These are phyloP conservation scores for Chaetothyriales sp. DNA, from an alignment of 2,329 filamentous ascomycete genomes.

Conservation along the genomic window DNA sequence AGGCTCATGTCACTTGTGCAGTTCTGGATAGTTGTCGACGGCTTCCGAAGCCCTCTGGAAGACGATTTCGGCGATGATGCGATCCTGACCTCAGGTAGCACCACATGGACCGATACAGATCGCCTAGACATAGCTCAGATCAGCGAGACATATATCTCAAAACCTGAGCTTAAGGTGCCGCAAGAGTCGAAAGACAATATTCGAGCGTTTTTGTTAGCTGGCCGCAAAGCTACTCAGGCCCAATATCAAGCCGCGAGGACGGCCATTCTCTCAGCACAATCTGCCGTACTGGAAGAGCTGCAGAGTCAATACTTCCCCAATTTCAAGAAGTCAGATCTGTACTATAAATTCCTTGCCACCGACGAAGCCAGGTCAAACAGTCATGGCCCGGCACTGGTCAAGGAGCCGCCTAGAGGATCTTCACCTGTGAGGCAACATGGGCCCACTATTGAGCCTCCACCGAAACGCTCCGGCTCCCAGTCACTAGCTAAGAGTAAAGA, in stretches of 20 bases:
- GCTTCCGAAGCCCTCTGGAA: conserved; percentile 84
- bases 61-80: conserved; percentile 57
- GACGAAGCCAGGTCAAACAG: conserved; percentile 43
- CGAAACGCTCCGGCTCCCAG: conserved; percentile 31
- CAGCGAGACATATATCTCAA: conserved; percentile 73
- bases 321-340: conserved; percentile 87
- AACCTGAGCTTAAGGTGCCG: conserved; percentile 64
- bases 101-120: conserved; percentile 65
- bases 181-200: conserved; percentile 55
- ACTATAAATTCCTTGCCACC: conserved; percentile 87
- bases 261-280: conserved; percentile 69
- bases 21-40: conserved; percentile 97
- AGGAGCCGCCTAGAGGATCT: conserved; percentile 1
- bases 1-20: conserved; percentile 77
- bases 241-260: conserved; percentile 74
- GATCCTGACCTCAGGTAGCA: conserved; percentile 35
- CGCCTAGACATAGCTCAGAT: conserved; percentile 80
- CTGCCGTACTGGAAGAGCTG: conserved; percentile 69
- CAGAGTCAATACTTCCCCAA: conserved; percentile 62
- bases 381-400: neutral
- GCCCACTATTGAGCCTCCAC: neutral
- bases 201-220: conserved; percentile 61
- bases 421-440: neutral
- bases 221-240: conserved; percentile 56
- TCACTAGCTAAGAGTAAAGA: conserved; percentile 34